A percentile compares a stretch with the other conserved stretches of the same genome.
phyloP scores from a whole-genome alignment of 768 basidiomycete species.

The Mycena kentingensis region DNA sequence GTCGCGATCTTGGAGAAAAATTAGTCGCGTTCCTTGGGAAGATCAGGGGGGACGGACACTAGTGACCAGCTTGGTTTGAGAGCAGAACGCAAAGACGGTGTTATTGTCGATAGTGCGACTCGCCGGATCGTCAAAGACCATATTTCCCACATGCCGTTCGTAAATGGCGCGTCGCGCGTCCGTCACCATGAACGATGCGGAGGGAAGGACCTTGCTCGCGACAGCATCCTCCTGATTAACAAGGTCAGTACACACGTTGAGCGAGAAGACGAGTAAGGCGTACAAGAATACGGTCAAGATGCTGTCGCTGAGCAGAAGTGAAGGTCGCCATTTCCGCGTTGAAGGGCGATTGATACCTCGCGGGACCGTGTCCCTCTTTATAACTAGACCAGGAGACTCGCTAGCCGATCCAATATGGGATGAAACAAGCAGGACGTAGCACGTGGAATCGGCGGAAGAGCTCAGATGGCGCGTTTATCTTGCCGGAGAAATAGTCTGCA shows the following conservation, averaged over 20 bases:
- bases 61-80: not conserved
- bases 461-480: too few species aligned
- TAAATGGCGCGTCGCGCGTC: not conserved
- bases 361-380: not conserved
- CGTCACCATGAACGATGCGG: not conserved
- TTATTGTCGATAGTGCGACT: not conserved
- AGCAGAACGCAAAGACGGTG: not conserved
- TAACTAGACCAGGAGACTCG: not conserved
- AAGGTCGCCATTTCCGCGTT: not conserved
- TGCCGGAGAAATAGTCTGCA: too few species aligned
- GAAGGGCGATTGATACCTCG: not conserved
- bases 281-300: not conserved
- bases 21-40: not conserved
- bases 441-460: too few species aligned
- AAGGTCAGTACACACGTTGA: not conserved
- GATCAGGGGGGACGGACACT: not conserved
- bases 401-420: too few species aligned
- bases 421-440: too few species aligned
- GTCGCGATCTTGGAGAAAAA: slow-evolving; percentile 29
- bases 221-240: not conserved
- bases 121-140: not conserved
- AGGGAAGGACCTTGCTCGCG: not conserved
- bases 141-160: not conserved
- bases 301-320: not conserved
- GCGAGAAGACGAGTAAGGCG: not conserved